Conservation (phyloP, 768 basidiomycete genomes). For the Podaxis pistillaris region DNA sequence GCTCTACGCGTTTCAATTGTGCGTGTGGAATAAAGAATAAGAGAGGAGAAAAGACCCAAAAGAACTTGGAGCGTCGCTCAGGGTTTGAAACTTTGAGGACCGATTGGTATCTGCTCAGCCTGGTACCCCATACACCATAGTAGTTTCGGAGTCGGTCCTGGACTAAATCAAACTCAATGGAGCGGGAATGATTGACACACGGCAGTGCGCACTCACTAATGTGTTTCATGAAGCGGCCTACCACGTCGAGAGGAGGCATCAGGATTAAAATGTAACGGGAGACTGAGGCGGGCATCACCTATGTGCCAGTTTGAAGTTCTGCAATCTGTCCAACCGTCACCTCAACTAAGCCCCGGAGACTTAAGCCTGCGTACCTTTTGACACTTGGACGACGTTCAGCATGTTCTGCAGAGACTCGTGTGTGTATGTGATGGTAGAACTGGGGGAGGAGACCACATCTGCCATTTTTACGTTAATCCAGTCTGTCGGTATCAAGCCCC, state of each 20-base stretch:
- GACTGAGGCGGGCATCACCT: neutral
- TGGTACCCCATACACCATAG: neutral
- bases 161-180: neutral
- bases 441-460: slow-evolving; percentile 1
- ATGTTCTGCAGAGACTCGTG: slow-evolving; percentile 1
- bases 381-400: neutral
- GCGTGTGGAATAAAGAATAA: slow-evolving; percentile 6
- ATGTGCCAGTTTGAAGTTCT: slow-evolving; percentile 12
- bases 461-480: no score
- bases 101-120: neutral
- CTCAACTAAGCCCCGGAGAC: neutral
- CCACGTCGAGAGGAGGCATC: neutral
- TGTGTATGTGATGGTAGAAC: neutral
- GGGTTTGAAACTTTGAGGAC: neutral
- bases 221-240: slow-evolving; percentile 8
- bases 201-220: neutral
- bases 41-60: neutral
- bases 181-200: neutral
- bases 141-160: slow-evolving; percentile 6
- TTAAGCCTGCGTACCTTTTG: neutral
- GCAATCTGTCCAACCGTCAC: neutral
- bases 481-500: neutral
- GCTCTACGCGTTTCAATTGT: neutral
- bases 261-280: neutral
- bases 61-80: neutral